These are phyloP conservation scores for Colletotrichum shisoi DNA, from an alignment of 2,329 filamentous ascomycete genomes.

Conservation along the genomic window DNA sequence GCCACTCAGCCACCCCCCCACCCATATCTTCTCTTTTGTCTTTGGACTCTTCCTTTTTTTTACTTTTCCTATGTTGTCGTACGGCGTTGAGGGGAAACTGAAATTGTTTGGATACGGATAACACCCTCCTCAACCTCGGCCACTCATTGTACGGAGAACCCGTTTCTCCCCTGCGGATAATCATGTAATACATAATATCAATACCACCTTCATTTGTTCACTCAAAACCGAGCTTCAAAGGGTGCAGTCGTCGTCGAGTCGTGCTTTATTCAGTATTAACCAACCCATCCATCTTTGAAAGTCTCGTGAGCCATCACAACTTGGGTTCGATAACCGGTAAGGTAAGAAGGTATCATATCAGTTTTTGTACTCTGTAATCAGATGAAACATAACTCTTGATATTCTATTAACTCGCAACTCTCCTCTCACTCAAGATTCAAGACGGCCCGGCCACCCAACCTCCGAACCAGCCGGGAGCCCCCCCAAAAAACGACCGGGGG, in stretches of 20 bases:
- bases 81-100: constrained; percentile 12
- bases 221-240: neutral
- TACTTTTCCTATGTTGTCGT: constrained; percentile 5
- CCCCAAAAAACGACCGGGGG: neutral
- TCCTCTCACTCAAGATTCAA: too few relatives aligned
- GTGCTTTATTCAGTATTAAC: too few relatives aligned
- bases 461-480: constrained; percentile 18
- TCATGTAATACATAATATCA: constrained; percentile 22
- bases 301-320: too few relatives aligned
- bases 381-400: too few relatives aligned
- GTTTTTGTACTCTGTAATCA: too few relatives aligned
- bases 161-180: neutral
- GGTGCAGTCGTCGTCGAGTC: too few relatives aligned
- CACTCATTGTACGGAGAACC: constrained; percentile 3
- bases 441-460: too few relatives aligned
- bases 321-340: too few relatives aligned
- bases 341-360: too few relatives aligned
- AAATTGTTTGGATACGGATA: constrained; percentile 16
- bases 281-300: too few relatives aligned
- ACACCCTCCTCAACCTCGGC: neutral
- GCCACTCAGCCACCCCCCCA: too few relatives aligned
- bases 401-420: too few relatives aligned
- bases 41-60: neutral
- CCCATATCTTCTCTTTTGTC: neutral
- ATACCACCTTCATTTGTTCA: constrained; percentile 21